These are phyloP conservation scores for Citrullus amarus DNA, from an alignment of 306 rosid species.

Conservation along the genomic window DNA sequence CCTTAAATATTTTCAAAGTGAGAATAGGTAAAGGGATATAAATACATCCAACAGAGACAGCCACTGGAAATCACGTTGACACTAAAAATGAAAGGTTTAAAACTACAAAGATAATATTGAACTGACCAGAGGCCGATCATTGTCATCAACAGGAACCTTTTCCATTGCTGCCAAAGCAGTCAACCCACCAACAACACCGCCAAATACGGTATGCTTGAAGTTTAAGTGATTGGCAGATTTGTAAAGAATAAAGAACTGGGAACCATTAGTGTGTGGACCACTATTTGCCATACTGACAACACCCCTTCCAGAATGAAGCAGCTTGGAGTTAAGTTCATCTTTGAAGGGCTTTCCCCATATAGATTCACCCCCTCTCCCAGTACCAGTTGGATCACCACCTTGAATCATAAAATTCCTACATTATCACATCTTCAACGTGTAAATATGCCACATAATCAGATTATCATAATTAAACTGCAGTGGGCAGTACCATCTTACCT, in stretches of 20 bases:
- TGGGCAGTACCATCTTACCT: conserved; percentile 30
- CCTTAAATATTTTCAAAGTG: not conserved
- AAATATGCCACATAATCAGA: not conserved
- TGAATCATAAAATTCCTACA: conserved; percentile 93
- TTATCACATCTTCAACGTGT: conserved; percentile 10
- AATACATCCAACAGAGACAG: not conserved
- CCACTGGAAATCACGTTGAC: not conserved
- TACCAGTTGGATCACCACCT: conserved; percentile 98
- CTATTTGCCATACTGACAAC: conserved; percentile 98
- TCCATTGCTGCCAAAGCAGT: conserved; percentile 80
- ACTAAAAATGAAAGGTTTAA: not conserved
- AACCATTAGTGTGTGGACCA: conserved; percentile 95
- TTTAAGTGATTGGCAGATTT: conserved; percentile 91
- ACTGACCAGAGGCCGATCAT: conserved; percentile 79
- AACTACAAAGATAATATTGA: not conserved
- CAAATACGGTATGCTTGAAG: conserved; percentile 91
- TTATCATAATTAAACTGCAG: not conserved
- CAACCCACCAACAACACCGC: conserved; percentile 86
- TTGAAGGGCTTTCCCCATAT: conserved; percentile 95
- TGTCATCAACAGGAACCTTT: conserved; percentile 81
- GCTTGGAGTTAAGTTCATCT: conserved; percentile 85
- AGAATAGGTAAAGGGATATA: not conserved
- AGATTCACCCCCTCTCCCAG: conserved; percentile 93
- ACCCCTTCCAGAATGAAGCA: conserved; percentile 88
- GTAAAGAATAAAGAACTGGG: conserved; percentile 90